These are phyloP conservation scores for Polytrichum commune DNA, from an alignment of 225 moss, liverwort and hornwort species.

Conservation along the genomic window DNA sequence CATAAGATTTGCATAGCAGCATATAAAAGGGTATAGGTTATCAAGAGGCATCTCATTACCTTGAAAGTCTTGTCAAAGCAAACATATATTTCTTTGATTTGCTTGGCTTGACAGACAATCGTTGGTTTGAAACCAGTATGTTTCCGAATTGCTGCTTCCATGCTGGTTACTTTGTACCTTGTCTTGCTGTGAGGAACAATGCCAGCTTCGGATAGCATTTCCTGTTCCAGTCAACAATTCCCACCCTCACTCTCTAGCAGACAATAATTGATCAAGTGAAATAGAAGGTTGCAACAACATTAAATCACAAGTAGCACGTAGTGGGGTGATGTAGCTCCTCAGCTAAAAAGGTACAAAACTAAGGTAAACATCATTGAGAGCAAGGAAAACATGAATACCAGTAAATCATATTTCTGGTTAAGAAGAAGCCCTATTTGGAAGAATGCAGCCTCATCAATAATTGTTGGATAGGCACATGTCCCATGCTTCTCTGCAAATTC, in stretches of 20 bases:
- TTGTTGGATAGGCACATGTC: slow-evolving; percentile 46
- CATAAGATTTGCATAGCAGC: too few relatives aligned
- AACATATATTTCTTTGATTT: slow-evolving; percentile 54
- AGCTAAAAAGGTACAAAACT: too few relatives aligned
- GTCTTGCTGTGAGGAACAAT: slow-evolving; percentile 31
- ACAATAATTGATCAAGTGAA: too few relatives aligned
- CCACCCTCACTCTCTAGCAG: background rate
- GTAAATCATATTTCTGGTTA: slow-evolving; percentile 35
- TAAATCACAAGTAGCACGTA: too few relatives aligned
- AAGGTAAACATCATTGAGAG: background rate
- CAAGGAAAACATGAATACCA: slow-evolving; percentile 16
- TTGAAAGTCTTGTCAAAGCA: slow-evolving; percentile 51
- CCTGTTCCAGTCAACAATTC: slow-evolving; percentile 13
- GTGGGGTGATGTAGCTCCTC: too few relatives aligned
- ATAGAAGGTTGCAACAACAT: too few relatives aligned
- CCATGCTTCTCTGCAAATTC: slow-evolving; percentile 54
- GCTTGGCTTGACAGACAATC: slow-evolving; percentile 30
- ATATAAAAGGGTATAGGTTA: background rate
- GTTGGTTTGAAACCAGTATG: slow-evolving; percentile 33
- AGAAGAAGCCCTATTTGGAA: slow-evolving; percentile 44
- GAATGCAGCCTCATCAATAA: slow-evolving; percentile 53
- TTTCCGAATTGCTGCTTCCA: slow-evolving; percentile 34
- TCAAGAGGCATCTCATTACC: slow-evolving; percentile 11
- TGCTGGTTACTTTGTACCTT: slow-evolving; percentile 27
- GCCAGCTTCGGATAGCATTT: slow-evolving; percentile 43